phyloP scores from a whole-genome alignment of 2,329 filamentous ascomycete species.

The Taxawa tesnikishii region DNA sequence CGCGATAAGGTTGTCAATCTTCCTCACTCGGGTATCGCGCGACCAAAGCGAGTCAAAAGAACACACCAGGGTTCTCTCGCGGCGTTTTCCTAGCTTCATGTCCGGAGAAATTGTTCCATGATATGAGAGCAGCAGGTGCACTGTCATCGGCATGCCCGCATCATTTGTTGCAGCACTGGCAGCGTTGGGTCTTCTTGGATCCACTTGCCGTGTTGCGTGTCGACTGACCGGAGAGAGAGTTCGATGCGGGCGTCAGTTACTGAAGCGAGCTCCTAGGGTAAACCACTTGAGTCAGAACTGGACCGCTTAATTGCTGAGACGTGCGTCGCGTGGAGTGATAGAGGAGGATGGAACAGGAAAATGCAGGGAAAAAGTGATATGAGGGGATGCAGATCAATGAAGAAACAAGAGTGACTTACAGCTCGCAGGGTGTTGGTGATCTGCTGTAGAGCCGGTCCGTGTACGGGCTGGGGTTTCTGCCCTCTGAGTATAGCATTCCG shows the following conservation, averaged over 20 bases:
- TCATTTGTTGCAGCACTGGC: slow-evolving; percentile 26
- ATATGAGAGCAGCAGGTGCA: no score
- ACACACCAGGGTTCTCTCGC: no score
- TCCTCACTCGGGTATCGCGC: no score
- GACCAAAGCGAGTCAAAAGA: no score
- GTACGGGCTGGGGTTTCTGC: slow-evolving; percentile 33
- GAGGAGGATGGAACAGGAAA: no score
- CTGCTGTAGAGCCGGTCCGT: slow-evolving; percentile 35
- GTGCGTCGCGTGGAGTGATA: no score
- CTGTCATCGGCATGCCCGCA: slow-evolving; percentile 7
- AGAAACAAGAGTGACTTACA: slow-evolving; percentile 11
- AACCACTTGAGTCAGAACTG: slow-evolving; percentile 5
- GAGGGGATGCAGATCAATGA: slow-evolving; percentile 1
- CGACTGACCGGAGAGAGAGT: slow-evolving; percentile 41
- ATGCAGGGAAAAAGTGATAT: no score
- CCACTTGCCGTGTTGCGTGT: slow-evolving; percentile 47
- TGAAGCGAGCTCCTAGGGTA: slow-evolving; percentile 43
- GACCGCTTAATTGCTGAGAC: neutral
- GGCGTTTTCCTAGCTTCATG: no score
- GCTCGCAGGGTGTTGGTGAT: slow-evolving; percentile 34
- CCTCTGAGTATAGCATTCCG: slow-evolving; percentile 39
- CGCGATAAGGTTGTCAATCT: no score
- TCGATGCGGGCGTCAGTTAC: slow-evolving; percentile 47
- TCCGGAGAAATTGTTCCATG: no score
- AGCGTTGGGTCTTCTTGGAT: slow-evolving; percentile 47